These are phyloP conservation scores for Tillandsia fasciculata DNA, from an alignment of 176 grass and related monocot genomes.

Conservation along the genomic window DNA sequence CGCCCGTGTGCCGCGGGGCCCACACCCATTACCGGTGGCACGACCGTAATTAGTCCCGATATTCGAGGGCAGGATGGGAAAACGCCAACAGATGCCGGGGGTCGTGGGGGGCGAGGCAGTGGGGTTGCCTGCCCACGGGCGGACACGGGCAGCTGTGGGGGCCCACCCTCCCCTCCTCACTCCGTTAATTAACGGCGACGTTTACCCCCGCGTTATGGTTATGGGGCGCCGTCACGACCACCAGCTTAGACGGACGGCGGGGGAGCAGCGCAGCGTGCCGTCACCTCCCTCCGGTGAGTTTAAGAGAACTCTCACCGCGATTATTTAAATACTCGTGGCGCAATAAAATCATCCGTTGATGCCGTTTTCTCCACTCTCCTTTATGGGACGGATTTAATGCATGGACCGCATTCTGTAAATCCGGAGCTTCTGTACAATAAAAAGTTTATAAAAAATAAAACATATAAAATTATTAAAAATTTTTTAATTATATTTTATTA, in stretches of 20 bases:
- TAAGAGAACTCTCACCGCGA: too few relatives aligned
- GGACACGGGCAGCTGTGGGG: neutral
- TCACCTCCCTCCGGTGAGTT: neutral
- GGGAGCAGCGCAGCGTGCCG: neutral
- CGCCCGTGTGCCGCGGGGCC: neutral
- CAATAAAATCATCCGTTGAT: too few relatives aligned
- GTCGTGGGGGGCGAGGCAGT: neutral
- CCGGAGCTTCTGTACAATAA: too few relatives aligned
- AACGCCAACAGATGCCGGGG: neutral
- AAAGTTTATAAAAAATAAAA: too few relatives aligned
- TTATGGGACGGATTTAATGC: too few relatives aligned
- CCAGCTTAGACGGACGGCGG: neutral
- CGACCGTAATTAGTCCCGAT: neutral
- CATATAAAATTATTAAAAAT: too few relatives aligned
- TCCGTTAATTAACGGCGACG: neutral
- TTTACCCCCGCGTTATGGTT: neutral
- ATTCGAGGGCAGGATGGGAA: neutral
- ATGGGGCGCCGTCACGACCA: neutral
- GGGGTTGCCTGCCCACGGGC: constrained; percentile 1
- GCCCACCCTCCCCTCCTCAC: neutral
- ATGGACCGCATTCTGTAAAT: too few relatives aligned
- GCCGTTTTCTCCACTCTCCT: too few relatives aligned
- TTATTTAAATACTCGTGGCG: too few relatives aligned
- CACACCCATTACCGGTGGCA: neutral
- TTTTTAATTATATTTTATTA: too few relatives aligned